Evolutionary conservation across 176 grass and related monocot species (phyloP).

Genomic region (Otatea glauca): DNA sequence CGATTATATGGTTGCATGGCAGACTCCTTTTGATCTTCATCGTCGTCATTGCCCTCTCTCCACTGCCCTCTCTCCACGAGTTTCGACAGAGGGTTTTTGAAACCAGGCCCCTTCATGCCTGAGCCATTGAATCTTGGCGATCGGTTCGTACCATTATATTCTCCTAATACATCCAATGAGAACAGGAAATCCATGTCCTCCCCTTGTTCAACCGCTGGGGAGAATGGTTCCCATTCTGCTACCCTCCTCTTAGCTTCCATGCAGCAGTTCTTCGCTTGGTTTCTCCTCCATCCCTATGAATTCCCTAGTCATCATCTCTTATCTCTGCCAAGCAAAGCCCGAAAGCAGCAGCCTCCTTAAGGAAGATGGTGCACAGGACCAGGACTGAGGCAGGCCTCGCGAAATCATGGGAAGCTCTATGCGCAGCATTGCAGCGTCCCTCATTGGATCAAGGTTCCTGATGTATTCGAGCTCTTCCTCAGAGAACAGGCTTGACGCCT

Average conservation of each 20-base stretch:
- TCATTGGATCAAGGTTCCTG: slow-evolving; percentile 53
- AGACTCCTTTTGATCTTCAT: slow-evolving; percentile 44
- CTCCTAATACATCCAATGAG: slow-evolving; percentile 55
- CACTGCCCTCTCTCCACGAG: slow-evolving; percentile 66
- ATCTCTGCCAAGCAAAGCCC: slow-evolving; percentile 77
- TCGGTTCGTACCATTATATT: slow-evolving; percentile 34
- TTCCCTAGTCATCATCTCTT: slow-evolving; percentile 76
- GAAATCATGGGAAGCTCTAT: slow-evolving; percentile 68
- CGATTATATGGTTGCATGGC: slow-evolving; percentile 7
- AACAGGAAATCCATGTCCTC: slow-evolving; percentile 60
- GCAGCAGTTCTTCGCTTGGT: slow-evolving; percentile 69
- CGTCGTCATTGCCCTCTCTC: slow-evolving; percentile 54
- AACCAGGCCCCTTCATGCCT: slow-evolving; percentile 41
- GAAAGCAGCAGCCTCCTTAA: slow-evolving; percentile 59
- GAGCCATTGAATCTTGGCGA: slow-evolving; percentile 52
- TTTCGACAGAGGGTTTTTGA: slow-evolving; percentile 59
- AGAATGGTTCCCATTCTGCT: slow-evolving; percentile 58
- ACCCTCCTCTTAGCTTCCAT: slow-evolving; percentile 60
- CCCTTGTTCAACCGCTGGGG: slow-evolving; percentile 38
- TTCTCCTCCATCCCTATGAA: slow-evolving; percentile 67
- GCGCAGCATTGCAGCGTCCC: slow-evolving; percentile 55
- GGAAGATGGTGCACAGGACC: slow-evolving; percentile 67
- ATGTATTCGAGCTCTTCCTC: slow-evolving; percentile 79
- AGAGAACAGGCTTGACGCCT: slow-evolving; percentile 63
- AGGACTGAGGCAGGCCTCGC: slow-evolving; percentile 66